Percentiles rank a stretch among this genome's conserved stretches.
phyloP scores from a whole-genome alignment of 768 basidiomycete genomes.

The Podaxis sp. region DNA sequence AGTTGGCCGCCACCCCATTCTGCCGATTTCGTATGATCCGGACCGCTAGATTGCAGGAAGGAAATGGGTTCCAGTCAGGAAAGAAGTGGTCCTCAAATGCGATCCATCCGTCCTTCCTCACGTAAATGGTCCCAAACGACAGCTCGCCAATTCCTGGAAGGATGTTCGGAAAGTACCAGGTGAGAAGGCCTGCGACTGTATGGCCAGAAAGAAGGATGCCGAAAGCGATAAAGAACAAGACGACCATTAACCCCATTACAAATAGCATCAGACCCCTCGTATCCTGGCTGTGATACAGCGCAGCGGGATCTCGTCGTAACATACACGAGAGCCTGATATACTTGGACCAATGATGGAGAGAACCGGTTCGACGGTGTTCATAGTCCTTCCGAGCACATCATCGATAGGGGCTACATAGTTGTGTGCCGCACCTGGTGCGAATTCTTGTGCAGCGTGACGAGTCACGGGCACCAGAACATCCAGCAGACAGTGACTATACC shows the following conservation, averaged over 20 bases:
- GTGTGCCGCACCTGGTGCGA: too few relatives aligned
- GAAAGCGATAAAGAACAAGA: neutral
- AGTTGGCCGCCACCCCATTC: slow-evolving; percentile 18
- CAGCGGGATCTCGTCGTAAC: slow-evolving; percentile 6
- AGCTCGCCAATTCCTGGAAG: neutral
- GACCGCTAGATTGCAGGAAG: slow-evolving; percentile 16
- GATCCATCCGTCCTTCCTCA: slow-evolving; percentile 15
- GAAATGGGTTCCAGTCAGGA: neutral
- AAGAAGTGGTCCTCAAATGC: slow-evolving; percentile 13
- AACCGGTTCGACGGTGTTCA: neutral
- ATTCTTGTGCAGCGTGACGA: too few relatives aligned
- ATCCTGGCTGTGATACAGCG: neutral
- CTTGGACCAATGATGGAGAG: slow-evolving; percentile 15
- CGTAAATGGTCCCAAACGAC: slow-evolving; percentile 7
- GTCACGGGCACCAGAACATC: too few relatives aligned
- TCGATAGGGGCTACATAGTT: too few relatives aligned
- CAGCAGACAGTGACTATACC: too few relatives aligned
- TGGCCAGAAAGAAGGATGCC: neutral
- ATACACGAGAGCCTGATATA: slow-evolving; percentile 15
- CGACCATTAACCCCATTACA: neutral
- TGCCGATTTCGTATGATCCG: neutral
- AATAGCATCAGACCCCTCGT: slow-evolving; percentile 3
- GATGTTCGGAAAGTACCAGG: neutral
- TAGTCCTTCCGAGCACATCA: too few relatives aligned
- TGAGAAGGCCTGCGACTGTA: neutral